phyloP scores from a whole-genome alignment of 345 rosid species.

The Chamaenerion angustifolium region DNA sequence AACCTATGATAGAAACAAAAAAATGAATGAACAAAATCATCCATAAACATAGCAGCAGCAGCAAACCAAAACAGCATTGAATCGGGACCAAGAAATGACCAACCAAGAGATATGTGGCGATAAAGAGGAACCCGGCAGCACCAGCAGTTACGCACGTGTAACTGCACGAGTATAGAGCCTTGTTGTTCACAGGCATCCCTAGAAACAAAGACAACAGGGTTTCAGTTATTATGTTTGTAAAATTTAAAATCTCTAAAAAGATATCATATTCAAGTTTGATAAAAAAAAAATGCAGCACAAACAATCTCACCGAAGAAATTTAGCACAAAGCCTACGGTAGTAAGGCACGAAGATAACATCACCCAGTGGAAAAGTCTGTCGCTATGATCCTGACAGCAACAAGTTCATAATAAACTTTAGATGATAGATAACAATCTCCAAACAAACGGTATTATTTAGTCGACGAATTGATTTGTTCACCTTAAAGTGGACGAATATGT shows the following conservation, averaged over 20 bases:
- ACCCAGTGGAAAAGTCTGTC: slow-evolving; percentile 47
- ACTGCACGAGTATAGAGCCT: slow-evolving; percentile 73
- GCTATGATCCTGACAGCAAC: slow-evolving; percentile 39
- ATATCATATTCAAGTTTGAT: background rate
- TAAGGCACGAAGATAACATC: slow-evolving; percentile 36
- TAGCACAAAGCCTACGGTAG: slow-evolving; percentile 37
- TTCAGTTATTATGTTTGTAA: background rate
- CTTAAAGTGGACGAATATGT: slow-evolving; percentile 64
- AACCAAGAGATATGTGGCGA: slow-evolving; percentile 56
- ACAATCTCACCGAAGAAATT: slow-evolving; percentile 36
- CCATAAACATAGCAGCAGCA: background rate
- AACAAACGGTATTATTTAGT: background rate
- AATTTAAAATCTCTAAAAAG: background rate
- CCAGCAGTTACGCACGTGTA: slow-evolving; percentile 65
- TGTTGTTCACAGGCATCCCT: slow-evolving; percentile 85
- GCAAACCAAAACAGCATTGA: no score
- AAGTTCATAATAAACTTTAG: background rate
- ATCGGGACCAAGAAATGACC: background rate
- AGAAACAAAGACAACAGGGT: slow-evolving; percentile 7
- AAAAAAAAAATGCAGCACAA: background rate
- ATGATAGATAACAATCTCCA: background rate
- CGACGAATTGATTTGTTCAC: slow-evolving; percentile 18
- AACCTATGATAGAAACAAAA: slow-evolving; percentile 6
- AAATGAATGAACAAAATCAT: no score
- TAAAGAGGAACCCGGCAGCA: slow-evolving; percentile 60